Evolutionary conservation across 192 early-diverging fungal genomes (phyloP).

Genomic region (Podila minutissima): DNA sequence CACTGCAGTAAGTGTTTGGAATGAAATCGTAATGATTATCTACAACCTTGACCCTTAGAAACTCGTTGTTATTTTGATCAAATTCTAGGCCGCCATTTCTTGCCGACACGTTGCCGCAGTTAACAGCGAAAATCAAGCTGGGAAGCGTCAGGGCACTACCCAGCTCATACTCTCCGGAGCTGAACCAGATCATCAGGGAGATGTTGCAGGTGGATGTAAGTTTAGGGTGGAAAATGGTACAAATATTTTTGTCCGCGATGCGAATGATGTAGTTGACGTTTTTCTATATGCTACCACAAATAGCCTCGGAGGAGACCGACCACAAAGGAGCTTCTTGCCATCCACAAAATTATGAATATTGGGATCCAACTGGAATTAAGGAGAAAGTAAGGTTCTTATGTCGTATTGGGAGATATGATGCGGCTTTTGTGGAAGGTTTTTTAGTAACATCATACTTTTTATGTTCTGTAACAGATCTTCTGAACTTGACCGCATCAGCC

Average conservation of each 20-base stretch:
- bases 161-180: slow-evolving; percentile 50
- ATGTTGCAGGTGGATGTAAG: slow-evolving; percentile 71
- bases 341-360: slow-evolving; percentile 31
- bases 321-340: slow-evolving; percentile 49
- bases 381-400: slow-evolving; percentile 7
- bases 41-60: too few relatives aligned
- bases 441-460: background rate
- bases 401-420: background rate
- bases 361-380: slow-evolving; percentile 10
- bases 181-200: slow-evolving; percentile 53
- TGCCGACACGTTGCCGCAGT: slow-evolving; percentile 65
- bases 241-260: background rate
- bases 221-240: background rate
- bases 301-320: slow-evolving; percentile 56
- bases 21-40: background rate
- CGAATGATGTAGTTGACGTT: background rate
- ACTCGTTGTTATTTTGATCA: background rate
- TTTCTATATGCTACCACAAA: background rate
- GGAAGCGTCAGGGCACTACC: slow-evolving; percentile 68
- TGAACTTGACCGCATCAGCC: slow-evolving; percentile 1
- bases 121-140: slow-evolving; percentile 67
- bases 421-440: too few relatives aligned
- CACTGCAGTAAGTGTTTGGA: slow-evolving; percentile 65
- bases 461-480: slow-evolving; percentile 5
- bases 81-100: slow-evolving; percentile 73